Conservation (phyloP, 352 stramenopile genomes). For the Globisporangium sylvaticum region DNA sequence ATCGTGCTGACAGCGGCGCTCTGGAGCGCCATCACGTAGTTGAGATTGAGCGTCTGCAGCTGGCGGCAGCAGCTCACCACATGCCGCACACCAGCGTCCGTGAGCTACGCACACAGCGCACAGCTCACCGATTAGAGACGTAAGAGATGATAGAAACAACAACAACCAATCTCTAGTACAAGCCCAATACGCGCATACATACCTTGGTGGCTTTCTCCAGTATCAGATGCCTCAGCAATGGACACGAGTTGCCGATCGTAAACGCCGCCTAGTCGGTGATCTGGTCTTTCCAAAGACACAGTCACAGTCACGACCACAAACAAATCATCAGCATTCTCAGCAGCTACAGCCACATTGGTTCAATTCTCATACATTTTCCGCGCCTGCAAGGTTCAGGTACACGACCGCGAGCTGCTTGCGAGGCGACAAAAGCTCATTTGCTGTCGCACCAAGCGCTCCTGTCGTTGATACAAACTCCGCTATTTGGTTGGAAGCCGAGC, state of each 20-base stretch:
- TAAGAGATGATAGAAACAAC: not conserved
- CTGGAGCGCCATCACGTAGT: conserved; percentile 47
- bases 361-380: conserved; percentile 36
- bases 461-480: not conserved
- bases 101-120: too few relatives aligned
- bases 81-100: conserved; percentile 50
- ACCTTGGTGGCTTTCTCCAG: conserved; percentile 16
- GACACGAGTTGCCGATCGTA: conserved; percentile 13
- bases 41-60: conserved; percentile 54
- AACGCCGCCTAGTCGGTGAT: conserved; percentile 18
- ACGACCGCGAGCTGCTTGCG: not conserved
- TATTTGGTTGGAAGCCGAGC: conserved; percentile 7
- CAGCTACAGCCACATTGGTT: not conserved
- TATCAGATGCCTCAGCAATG: conserved; percentile 8
- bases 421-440: too few relatives aligned
- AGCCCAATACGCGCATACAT: not conserved
- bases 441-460: not conserved
- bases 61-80: conserved; percentile 43
- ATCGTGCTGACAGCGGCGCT: conserved; percentile 48
- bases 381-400: conserved; percentile 50
- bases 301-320: too few relatives aligned
- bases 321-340: not conserved
- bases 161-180: too few relatives aligned
- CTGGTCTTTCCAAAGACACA: conserved; percentile 10
- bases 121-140: too few relatives aligned